These are phyloP conservation scores for Pneumocystis canis DNA, from an alignment of 1,139 yeast species.

Conservation along the genomic window DNA sequence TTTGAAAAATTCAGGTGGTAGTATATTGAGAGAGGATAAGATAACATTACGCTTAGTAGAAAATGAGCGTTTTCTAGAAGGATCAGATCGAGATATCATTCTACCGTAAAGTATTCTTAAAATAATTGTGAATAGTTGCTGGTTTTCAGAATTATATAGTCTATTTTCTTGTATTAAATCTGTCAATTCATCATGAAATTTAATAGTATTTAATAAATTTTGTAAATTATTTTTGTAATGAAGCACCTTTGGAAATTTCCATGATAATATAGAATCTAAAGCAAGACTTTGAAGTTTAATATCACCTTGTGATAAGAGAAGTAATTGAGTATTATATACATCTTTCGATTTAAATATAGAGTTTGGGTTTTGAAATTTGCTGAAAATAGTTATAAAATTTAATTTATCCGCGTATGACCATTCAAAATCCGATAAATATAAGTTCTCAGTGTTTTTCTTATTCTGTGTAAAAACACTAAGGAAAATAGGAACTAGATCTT, in stretches of 20 bases:
- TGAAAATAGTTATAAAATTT: slow-evolving; percentile 43
- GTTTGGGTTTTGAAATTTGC: slow-evolving; percentile 46
- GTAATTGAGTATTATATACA: slow-evolving; percentile 40
- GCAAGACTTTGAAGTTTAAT: slow-evolving; percentile 58
- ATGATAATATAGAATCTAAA: slow-evolving; percentile 54
- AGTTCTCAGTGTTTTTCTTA: slow-evolving; percentile 7
- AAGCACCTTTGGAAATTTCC: slow-evolving; percentile 41
- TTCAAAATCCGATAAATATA: slow-evolving; percentile 16
- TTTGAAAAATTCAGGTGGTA: slow-evolving; percentile 40
- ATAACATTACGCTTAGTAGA: slow-evolving; percentile 66
- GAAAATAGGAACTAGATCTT: slow-evolving; percentile 38
- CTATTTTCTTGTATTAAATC: slow-evolving; percentile 42
- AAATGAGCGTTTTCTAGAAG: slow-evolving; percentile 43
- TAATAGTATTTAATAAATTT: slow-evolving; percentile 65
- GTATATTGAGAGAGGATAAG: slow-evolving; percentile 50
- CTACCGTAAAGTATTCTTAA: slow-evolving; percentile 75
- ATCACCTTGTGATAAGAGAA: slow-evolving; percentile 48
- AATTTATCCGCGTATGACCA: slow-evolving; percentile 50
- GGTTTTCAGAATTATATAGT: slow-evolving; percentile 48
- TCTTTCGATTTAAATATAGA: slow-evolving; percentile 38
- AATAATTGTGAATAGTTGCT: slow-evolving; percentile 51
- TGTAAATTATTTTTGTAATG: slow-evolving; percentile 61
- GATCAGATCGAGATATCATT: slow-evolving; percentile 26
- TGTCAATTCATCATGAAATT: slow-evolving; percentile 72
- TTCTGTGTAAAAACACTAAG: slow-evolving; percentile 25